Conservation (phyloP, 257 asterid genomes). For the Lithospermum erythrorhizon region DNA sequence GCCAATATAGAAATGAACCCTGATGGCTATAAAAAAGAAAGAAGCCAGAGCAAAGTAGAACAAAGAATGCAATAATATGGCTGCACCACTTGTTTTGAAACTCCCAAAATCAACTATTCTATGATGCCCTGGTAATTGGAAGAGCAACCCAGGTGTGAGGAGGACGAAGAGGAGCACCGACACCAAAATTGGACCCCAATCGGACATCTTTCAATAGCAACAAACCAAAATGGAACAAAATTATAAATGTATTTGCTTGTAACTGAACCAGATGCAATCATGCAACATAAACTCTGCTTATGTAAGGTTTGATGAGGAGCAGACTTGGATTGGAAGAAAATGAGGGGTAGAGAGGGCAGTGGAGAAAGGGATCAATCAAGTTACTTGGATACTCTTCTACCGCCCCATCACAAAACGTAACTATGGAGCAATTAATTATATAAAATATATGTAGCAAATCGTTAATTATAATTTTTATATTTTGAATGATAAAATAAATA, state of each 20-base stretch:
- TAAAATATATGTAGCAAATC: too few species aligned
- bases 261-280: background rate
- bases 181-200: constrained; percentile 44
- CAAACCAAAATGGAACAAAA: too few species aligned
- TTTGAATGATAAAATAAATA: too few species aligned
- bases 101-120: constrained; percentile 40
- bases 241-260: too few species aligned
- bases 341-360: constrained; percentile 2
- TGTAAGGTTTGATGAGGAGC: background rate
- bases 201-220: constrained; percentile 14
- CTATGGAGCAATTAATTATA: too few species aligned
- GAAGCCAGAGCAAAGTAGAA: constrained; percentile 38
- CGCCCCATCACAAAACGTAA: constrained; percentile 4
- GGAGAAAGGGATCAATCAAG: constrained; percentile 9
- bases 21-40: constrained; percentile 31
- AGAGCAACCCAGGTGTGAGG: constrained; percentile 42
- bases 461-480: too few species aligned
- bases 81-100: constrained; percentile 40
- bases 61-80: constrained; percentile 39
- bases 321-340: background rate
- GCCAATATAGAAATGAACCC: constrained; percentile 31
- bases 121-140: constrained; percentile 41
- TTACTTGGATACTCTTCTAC: constrained; percentile 22
- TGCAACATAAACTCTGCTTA: background rate
- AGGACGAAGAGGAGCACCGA: constrained; percentile 39